A percentile compares a stretch with the other conserved stretches of the same genome.
Conservation (phyloP, 1,284 basidiomycete species). For the Pholiota adiposa region DNA sequence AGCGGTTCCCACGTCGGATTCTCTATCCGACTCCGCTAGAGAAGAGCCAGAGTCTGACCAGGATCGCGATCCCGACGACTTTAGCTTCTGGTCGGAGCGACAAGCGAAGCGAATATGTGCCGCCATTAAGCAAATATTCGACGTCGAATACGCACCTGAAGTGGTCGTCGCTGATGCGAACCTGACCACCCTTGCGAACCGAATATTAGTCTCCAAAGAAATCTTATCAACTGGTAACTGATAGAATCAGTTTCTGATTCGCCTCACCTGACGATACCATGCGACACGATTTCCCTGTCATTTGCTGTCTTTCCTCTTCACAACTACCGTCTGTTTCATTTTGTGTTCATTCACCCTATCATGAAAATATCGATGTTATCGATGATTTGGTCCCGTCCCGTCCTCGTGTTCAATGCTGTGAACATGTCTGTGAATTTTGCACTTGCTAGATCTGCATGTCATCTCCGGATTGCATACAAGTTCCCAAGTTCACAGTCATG, state of each 20-base stretch:
- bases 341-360: not conserved
- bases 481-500: not conserved
- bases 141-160: slow-evolving; percentile 86
- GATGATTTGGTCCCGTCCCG: not conserved
- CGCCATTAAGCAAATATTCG: slow-evolving; percentile 81
- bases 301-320: not conserved
- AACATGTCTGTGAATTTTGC: not conserved
- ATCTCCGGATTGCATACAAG: not conserved
- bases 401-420: slow-evolving; percentile 1
- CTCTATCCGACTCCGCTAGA: slow-evolving; percentile 9
- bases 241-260: not conserved
- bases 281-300: not conserved
- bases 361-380: not conserved
- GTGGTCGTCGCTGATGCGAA: slow-evolving; percentile 96
- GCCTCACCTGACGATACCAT: not conserved
- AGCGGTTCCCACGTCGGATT: slow-evolving; percentile 19
- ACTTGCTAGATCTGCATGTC: not conserved
- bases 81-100: slow-evolving; percentile 88
- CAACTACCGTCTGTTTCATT: not conserved
- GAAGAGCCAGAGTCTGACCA: slow-evolving; percentile 32
- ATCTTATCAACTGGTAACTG: slow-evolving; percentile 43
- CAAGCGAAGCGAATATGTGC: slow-evolving; percentile 89
- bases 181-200: slow-evolving; percentile 77
- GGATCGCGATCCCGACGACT: slow-evolving; percentile 86
- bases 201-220: slow-evolving; percentile 84